Evolutionary conservation across 2,329 filamentous ascomycete genomes (phyloP), one percentile per base, ranked within the genome.

Genomic region (Diaporthe sp.): DNA sequence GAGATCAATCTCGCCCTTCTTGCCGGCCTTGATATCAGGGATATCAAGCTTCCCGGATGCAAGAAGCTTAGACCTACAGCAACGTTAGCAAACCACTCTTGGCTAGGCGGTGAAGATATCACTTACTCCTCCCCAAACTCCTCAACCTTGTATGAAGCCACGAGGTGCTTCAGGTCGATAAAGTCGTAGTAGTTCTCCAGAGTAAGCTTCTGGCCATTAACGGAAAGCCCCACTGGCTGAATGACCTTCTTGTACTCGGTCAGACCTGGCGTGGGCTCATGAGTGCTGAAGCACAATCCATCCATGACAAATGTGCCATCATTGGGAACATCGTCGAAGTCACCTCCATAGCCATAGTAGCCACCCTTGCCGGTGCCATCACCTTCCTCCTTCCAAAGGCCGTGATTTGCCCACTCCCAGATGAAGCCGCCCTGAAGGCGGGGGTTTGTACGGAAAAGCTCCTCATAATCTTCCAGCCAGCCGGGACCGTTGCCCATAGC

Each of bases 401-500:
- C 89, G 71, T 92, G 90, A 81, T 91, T 92, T 0, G 88, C 89
- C 90, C 90, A 92, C 78, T 92, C 90, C 90, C 91, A 92, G 77
- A 92, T 88, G 76, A 89, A 92, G 0, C 92, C 92, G 15, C 92
- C 92, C 78, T 94, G 92, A 0, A 94, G 86, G 2, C 88, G 87
- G 0, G 88, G 88, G 75, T 93, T 85, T 38, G 86, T 86, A 42
- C 89, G 88, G 83, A 94, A 95, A 0, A 88, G 86, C 54, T 91
- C 85, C 66, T 92, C 86, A 75, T 95, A 95, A 75, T 94, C 92
- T 75, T 92, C 88, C 15, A 95, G 85, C 45, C 89, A 89, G 1
- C 93, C 93, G 0, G 93, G 93, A 0, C 92, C 93, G 78, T 94
- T 95, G 8, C 93, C 93, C 93, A 95, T 94, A 1, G 93, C 92